Percentiles rank a stretch among this genome's conserved stretches.
phyloP scores from a whole-genome alignment of 179 eudicot genomes.

The Beta corolliflora region DNA sequence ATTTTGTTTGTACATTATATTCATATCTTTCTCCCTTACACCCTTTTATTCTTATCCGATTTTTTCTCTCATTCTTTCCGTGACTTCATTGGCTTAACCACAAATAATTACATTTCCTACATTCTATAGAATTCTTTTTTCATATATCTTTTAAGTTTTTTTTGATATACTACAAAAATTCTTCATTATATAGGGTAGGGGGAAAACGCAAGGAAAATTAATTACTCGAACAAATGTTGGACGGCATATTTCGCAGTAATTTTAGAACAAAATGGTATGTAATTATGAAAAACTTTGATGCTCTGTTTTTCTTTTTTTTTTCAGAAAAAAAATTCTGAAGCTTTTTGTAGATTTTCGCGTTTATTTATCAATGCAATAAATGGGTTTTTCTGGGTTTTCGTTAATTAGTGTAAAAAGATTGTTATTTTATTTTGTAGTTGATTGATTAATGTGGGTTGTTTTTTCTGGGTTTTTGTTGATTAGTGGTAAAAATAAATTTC shows the following conservation, averaged over 20 bases:
- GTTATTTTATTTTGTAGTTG: not conserved
- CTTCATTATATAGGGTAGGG: not conserved
- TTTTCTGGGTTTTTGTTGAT: not conserved
- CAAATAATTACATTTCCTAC: not conserved
- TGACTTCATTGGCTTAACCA: conserved; percentile 27
- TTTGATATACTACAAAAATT: not conserved
- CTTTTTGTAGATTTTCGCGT: not conserved
- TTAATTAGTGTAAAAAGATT: not conserved
- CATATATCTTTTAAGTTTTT: not conserved
- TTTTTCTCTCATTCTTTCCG: conserved; percentile 30
- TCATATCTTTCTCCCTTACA: conserved; percentile 11
- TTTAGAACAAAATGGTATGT: conserved; percentile 46
- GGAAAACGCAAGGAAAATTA: not conserved
- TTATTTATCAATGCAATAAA: conserved; percentile 1
- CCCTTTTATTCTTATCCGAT: conserved; percentile 3
- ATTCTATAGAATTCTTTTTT: conserved; percentile 12
- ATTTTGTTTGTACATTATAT: not conserved
- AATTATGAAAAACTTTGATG: not conserved
- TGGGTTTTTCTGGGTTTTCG: not conserved
- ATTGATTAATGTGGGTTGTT: not conserved
- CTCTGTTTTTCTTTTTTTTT: conserved; percentile 13
- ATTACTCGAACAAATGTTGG: conserved; percentile 35
- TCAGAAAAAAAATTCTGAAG: not conserved
- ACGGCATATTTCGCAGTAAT: conserved; percentile 38
- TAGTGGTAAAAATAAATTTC: not conserved